Base-by-base conservation (phyloP, 441 rosid genomes). In the Mallotus repandus region DNA sequence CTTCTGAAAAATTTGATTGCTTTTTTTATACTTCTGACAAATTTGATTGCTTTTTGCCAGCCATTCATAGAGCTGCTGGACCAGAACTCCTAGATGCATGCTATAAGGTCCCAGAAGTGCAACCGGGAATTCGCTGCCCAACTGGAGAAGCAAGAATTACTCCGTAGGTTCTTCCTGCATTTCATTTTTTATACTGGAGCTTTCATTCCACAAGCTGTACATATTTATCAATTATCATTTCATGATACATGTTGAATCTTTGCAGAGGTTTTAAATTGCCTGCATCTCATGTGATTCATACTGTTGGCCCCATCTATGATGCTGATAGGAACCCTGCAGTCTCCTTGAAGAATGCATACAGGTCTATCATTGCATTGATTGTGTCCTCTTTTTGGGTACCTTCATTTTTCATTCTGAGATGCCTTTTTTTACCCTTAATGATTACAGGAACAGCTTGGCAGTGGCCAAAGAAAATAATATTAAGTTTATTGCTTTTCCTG, bases 51-150 rank as follows among this genome's bases (percentile, higher is more conserved):
- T 25, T 69, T 69, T 58, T 77, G 35, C 59, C 61, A 93, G 97
- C 98, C 66, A 87, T 93, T 80, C 98, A 93, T 78, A 80, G 88
- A 66, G 97, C 97, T 83, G 95, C 98, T 65, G 98, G 97, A 63
- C 92, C 98, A 67, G 84, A 85, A 61, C 92, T 94, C 5, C 57
- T 77, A 68, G 90, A 87, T 72, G 95, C 97, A 61, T 94, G 98
- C 83, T 84, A 72, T 81, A 82, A 84, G 77, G 91, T 87, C 69
- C 94, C 97, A 12, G 96, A 91, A 84, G 93, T 86, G 65, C 84
- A 41, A 50, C 90, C 90, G 38, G 94, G 88, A 41, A 66, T 89
- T 15, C 97, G 94, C 70, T 94, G 98, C 79, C 97, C 94, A 1
- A 81, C 84, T 0, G 97, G 98, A 71, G 93, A 92, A 88, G 97